Evolutionary conservation across 495 filamentous ascomycete genomes (phyloP), one percentile per base, ranked within the genome.

Genomic region (Aspergillus bridgeri): DNA sequence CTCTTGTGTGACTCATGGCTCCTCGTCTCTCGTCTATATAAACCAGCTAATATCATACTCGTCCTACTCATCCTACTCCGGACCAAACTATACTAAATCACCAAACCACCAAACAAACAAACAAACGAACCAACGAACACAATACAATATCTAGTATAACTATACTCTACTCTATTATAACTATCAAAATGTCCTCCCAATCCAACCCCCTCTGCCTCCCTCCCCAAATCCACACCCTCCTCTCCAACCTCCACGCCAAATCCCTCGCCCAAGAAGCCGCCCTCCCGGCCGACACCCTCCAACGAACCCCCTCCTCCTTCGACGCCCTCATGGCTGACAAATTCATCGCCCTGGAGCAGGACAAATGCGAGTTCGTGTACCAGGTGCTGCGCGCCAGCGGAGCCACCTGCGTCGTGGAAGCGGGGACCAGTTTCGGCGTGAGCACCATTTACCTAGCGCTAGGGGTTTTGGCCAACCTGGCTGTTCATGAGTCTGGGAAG

Each of bases 361-460:
- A 84, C 59, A 85, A 85, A 59, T 79, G 73, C 57, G 71, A 79
- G 3, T 69, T 84, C 29, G 61, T 82, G 6, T 85, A 85, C 58
- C 80, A 79, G 21, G 54, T 83, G 6, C 57, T 69, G 15, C 64
- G 68, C 43, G 65, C 73, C n/a, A 75, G 68, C 15, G 70, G 71
- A 1, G 82, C 80, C 2, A 74, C 60, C 3, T 80, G 75, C 24
- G 66, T 83, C 38, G 77, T 85, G 19, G 83, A 86, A 56, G 80
- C 77, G 0, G 83, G 83, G 6, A 86, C 83, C 5, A 80, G 77
- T 50, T 85, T 79, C 53, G 83, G 83, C 13, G 81, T 86, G 2
- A 81, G 77, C 50, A 84, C 82, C 0, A 85, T 86, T 56, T 84
- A 85, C 51, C 75, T 85, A 19, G 80, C 80, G 1, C 65, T 85